Conservation (phyloP, 1,284 basidiomycete species). For the Heliocybe sulcata region DNA sequence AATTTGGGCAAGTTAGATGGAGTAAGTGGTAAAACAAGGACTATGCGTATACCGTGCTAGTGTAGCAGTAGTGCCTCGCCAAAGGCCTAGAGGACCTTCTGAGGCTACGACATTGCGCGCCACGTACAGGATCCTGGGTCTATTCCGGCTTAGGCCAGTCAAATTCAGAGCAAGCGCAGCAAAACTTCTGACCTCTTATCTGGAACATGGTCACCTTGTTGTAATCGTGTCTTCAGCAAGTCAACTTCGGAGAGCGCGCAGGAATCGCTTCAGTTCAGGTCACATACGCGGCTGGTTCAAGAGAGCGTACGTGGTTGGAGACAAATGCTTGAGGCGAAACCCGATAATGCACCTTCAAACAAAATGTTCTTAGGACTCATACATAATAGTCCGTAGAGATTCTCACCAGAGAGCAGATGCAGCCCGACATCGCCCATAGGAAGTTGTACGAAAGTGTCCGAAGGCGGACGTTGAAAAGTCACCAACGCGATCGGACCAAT, state of each 20-base stretch:
- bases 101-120: slow-evolving; percentile 51
- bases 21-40: not conserved
- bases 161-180: slow-evolving; percentile 4
- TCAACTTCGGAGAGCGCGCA: slow-evolving; percentile 49
- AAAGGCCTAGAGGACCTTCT: slow-evolving; percentile 65
- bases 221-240: slow-evolving; percentile 81
- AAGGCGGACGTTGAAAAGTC: not conserved
- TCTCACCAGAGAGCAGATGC: slow-evolving; percentile 65
- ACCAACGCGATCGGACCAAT: too few species aligned
- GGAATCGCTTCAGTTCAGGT: slow-evolving; percentile 4
- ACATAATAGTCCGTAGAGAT: slow-evolving; percentile 7
- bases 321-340: slow-evolving; percentile 63
- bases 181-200: slow-evolving; percentile 22
- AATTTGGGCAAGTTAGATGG: not conserved
- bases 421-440: slow-evolving; percentile 64
- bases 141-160: slow-evolving; percentile 21
- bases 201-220: slow-evolving; percentile 57
- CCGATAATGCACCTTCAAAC: slow-evolving; percentile 59
- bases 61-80: slow-evolving; percentile 85
- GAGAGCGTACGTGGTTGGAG: slow-evolving; percentile 69
- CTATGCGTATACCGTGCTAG: slow-evolving; percentile 54
- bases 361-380: not conserved
- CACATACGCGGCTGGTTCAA: not conserved
- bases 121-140: slow-evolving; percentile 36
- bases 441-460: not conserved